Evolutionary conservation across 163 green algal species (phyloP), one percentile per base, ranked within the genome.

Genomic region (Coccomyxa subellipsoidea): DNA sequence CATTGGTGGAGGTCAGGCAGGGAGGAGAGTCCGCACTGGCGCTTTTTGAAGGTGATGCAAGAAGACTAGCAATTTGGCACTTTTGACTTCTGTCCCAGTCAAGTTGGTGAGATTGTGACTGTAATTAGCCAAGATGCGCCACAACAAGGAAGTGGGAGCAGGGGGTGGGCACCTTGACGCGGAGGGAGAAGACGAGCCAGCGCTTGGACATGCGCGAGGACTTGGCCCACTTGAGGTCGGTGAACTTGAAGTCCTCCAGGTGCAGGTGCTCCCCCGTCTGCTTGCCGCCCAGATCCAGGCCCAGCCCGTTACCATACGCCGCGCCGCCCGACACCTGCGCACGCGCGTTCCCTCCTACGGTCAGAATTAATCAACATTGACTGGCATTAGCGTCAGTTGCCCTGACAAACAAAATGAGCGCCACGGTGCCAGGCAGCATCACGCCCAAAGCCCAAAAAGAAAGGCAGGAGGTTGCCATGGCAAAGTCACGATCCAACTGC

Each of bases 201-300:
- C 84, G 80, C 69, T 87, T 87, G 77, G 36, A 70, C 84, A 87
- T 87, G 75, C 84, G 81, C 8, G 76, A 83, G 12, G 80, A 85
- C 80, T 87, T 87, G 66, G 83, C 71, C 36, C 83, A 87, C 29
- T 81, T 77, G 23, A 87, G 80, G 36, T 87, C 84, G 3, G 69
- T 54, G 38, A 87, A 87, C 47, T 85, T 59, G 38, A 87, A 87
- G 25, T 85, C 69, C 69, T 85, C 84, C 29, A 36, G 10, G 70
- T 81, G 70, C 6, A 73, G 32, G 32, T 77, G 31, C 32, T 80
- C 76, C 34, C 18, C 5, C 21, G 21, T 76, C 69, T 76, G 37
- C 37, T 27, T 53, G 70, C 27, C 27, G 39, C 7, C 39, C 38
- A 38, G 8, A 15, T 70, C 76, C 76, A 70, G 38, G 2, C 70